A percentile compares a stretch with the other conserved stretches of the same genome.
phyloP scores from a whole-genome alignment of 2,329 filamentous ascomycete genomes.

The Sarocladium strictum region DNA sequence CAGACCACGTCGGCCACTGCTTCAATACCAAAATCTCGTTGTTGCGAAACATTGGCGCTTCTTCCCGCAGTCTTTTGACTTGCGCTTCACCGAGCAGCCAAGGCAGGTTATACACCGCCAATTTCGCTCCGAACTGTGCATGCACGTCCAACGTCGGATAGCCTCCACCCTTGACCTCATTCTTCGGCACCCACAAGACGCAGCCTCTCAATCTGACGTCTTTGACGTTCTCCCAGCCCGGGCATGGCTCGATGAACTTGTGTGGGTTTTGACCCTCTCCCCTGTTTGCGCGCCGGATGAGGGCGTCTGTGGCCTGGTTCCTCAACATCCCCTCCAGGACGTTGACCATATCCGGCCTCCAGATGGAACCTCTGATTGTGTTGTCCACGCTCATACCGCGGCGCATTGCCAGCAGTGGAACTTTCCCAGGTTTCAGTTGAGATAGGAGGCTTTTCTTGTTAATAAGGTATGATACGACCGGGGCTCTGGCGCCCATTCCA shows the following conservation, averaged over 20 bases:
- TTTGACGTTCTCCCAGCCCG: conserved; percentile 38
- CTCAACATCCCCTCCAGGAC: conserved; percentile 47
- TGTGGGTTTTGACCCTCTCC: conserved; percentile 4
- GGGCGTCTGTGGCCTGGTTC: conserved; percentile 35
- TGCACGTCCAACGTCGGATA: conserved; percentile 41
- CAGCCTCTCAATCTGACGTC: conserved; percentile 35
- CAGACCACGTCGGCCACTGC: conserved; percentile 29
- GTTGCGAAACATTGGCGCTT: conserved; percentile 26
- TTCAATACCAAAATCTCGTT: conserved; percentile 37
- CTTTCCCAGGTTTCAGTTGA: not conserved
- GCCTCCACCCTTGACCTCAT: conserved; percentile 11
- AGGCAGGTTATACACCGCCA: conserved; percentile 48
- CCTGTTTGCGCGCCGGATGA: conserved; percentile 32
- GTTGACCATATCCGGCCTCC: conserved; percentile 44
- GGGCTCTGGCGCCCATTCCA: not conserved
- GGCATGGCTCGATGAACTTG: conserved; percentile 35
- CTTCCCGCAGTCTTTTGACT: conserved; percentile 28
- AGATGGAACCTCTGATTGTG: conserved; percentile 15
- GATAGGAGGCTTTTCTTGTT: conserved; percentile 13
- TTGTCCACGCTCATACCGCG: conserved; percentile 21
- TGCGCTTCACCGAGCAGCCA: conserved; percentile 45
- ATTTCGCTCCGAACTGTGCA: conserved; percentile 25
- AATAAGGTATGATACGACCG: not conserved
- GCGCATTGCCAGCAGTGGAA: conserved; percentile 16
- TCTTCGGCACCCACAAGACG: conserved; percentile 35